Evolutionary conservation across 140 eudicot species (phyloP), one percentile per base, ranked within the genome.

Genomic region (Anethum foeniculum): DNA sequence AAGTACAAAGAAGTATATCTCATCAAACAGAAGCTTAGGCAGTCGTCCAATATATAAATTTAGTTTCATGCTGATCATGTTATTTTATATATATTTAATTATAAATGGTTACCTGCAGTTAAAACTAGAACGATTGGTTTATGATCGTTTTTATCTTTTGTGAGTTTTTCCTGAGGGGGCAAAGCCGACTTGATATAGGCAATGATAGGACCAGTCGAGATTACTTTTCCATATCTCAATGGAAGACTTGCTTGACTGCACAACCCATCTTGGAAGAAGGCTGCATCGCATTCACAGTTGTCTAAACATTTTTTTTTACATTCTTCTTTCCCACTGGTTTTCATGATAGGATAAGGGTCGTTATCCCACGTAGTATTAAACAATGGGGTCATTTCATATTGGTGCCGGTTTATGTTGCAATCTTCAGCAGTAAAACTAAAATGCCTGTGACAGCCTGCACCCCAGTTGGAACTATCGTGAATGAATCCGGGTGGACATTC

Each of bases 381-480:
- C 41, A 38, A 38, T 38, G 2, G 41, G 4, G 41, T 38, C 41
- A 38, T 38, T n/a, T n/a, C n/a, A n/a, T n/a, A n/a, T n/a, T n/a
- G 41, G 41, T 38, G 41, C 41, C 2, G 41, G n/a, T n/a, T n/a
- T n/a, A n/a, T n/a, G n/a, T n/a, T n/a, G n/a, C 93, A 89, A 19
- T 81, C 56, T 75, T 82, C 85, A 4, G 13, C 19, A 0, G 87
- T 67, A 13, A 21, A 56, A 21, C 3, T 3, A 80, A 58, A 28
- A 56, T 74, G 82, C 43, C 90, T 82, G 36, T 36, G 4, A 65
- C 90, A 86, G 44, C 90, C n/a, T n/a, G n/a, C n/a, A n/a, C n/a
- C n/a, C n/a, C n/a, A n/a, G n/a, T n/a, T n/a, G n/a, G n/a, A n/a
- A n/a, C n/a, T n/a, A n/a, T n/a, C n/a, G n/a, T n/a, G n/a, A n/a